Evolutionary conservation across 345 rosid genomes (phyloP).

Genomic region (Acer campestre): DNA sequence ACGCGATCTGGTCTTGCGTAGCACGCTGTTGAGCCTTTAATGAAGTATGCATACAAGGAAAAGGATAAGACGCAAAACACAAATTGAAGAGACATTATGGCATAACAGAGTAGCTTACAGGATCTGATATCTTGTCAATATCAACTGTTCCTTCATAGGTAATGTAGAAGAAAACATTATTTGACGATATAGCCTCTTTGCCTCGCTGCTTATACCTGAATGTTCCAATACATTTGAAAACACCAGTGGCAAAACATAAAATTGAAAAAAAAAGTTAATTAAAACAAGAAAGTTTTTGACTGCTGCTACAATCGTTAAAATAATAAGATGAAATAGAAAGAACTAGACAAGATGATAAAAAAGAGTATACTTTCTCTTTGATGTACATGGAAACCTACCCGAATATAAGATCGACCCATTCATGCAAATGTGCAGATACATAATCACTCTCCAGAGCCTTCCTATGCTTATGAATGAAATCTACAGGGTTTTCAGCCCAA

Average conservation of each 20-base stretch:
- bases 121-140: slow-evolving; percentile 84
- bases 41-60: slow-evolving; percentile 24
- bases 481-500: slow-evolving; percentile 92
- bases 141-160: slow-evolving; percentile 97
- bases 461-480: slow-evolving; percentile 94
- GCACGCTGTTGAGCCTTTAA: slow-evolving; percentile 88
- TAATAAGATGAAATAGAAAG: neutral
- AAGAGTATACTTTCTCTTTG: neutral
- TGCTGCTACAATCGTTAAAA: neutral
- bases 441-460: slow-evolving; percentile 97
- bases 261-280: neutral
- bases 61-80: slow-evolving; percentile 16
- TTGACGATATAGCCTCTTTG: slow-evolving; percentile 91
- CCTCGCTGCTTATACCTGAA: slow-evolving; percentile 97
- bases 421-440: slow-evolving; percentile 94
- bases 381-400: slow-evolving; percentile 54
- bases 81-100: slow-evolving; percentile 18
- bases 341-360: neutral
- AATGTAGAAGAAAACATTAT: slow-evolving; percentile 94
- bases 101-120: slow-evolving; percentile 52
- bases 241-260: neutral
- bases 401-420: slow-evolving; percentile 97
- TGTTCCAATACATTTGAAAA: slow-evolving; percentile 25
- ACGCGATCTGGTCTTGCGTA: slow-evolving; percentile 97
- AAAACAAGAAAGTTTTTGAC: neutral